Evolutionary conservation across 768 basidiomycete species (phyloP), one percentile per base, ranked within the genome.

Genomic region (Kondoa malvinella): DNA sequence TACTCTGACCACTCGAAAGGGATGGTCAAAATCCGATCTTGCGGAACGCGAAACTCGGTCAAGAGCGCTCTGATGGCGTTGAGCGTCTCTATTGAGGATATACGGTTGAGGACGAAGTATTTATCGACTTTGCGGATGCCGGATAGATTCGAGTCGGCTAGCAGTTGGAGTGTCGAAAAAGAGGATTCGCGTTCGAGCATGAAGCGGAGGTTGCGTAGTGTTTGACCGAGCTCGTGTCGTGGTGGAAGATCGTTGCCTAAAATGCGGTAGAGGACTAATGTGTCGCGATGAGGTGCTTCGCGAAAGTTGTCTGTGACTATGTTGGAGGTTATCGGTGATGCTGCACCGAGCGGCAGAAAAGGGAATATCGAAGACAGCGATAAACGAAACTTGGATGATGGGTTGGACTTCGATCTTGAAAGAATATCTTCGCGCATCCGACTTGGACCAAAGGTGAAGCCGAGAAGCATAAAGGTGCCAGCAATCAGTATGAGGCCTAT

Each of bases 231-330:
- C 1, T 70, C 72, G 70, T 76, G 75, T 1, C 75, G 73, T 1
- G 75, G 75, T 0, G 75, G 75, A 2, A 76, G 71, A 59, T 76
- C 75, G 71, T 74, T 75, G 69, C 75, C 75, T 33, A 76, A 68
- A 65, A 76, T 75, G n/a, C 74, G 71, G 59, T 76, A 76, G 2
- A 76, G 61, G 14, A 74, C 73, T 57, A 75, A 68, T 3, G 74
- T 74, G 67, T 75, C 74, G 34, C 74, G 72, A 16, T 75, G 56
- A 21, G 73, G 72, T 21, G 64, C 29, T 25, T 64, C 63, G 34
- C 32, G 67, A 40, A 25, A 33, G 56, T 32, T 68, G 63, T 67
- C 21, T 21, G 40, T 50, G 21, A 50, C 40, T 50, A 21, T 8
- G 21, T 50, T 50, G 21, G 40, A 8, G 21, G 40, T 50, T 8